Percentiles rank a stretch among this genome's conserved stretches.
These are phyloP conservation scores for Aspergillus hortae DNA, from an alignment of 2,329 filamentous ascomycete species.

Conservation along the genomic window DNA sequence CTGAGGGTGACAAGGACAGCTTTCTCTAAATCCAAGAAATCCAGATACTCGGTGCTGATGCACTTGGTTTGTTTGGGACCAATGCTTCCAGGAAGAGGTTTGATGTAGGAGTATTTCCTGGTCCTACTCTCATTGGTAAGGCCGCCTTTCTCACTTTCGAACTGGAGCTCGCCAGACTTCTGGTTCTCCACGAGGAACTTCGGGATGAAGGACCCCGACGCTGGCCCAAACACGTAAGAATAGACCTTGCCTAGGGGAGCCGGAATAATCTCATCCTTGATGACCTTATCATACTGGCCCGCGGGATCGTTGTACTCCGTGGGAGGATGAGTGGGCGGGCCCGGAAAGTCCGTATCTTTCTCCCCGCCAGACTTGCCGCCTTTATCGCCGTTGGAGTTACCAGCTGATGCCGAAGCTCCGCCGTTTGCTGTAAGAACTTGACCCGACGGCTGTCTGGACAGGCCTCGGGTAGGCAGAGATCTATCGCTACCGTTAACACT, in stretches of 20 bases:
- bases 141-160: conserved; percentile 77
- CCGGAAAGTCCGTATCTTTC: conserved; percentile 66
- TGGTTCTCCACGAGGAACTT: conserved; percentile 85
- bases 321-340: conserved; percentile 73
- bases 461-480: conserved; percentile 47
- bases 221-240: conserved; percentile 77
- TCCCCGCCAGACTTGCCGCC: conserved; percentile 48
- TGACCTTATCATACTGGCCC: conserved; percentile 76
- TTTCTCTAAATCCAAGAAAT: conserved; percentile 81
- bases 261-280: conserved; percentile 81
- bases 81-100: conserved; percentile 77
- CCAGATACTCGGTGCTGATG: conserved; percentile 79
- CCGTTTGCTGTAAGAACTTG: conserved; percentile 28
- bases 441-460: conserved; percentile 69
- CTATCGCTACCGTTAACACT: conserved; percentile 54
- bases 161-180: conserved; percentile 81
- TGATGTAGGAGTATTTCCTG: conserved; percentile 82
- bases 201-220: conserved; percentile 74
- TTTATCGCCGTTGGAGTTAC: conserved; percentile 37
- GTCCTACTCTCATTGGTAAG: conserved; percentile 70
- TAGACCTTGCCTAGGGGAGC: conserved; percentile 92
- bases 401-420: conserved; percentile 36
- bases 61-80: conserved; percentile 95
- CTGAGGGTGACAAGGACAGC: conserved; percentile 75
- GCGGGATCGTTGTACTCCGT: conserved; percentile 80